Base-by-base conservation (phyloP, 2,329 filamentous ascomycete genomes). In the Claviceps humidiphila region DNA sequence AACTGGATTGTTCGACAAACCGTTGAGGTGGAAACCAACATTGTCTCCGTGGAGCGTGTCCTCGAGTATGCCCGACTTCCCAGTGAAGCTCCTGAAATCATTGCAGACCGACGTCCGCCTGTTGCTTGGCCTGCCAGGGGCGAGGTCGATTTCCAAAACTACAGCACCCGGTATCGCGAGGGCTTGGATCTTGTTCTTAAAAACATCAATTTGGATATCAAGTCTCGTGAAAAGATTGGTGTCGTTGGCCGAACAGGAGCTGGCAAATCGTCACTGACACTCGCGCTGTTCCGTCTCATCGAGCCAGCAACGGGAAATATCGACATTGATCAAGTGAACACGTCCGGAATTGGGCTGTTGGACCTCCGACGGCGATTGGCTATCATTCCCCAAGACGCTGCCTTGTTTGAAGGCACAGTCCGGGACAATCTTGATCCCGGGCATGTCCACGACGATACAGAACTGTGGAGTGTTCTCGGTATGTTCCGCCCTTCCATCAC, bases 21-120 rank as follows among this genome's bases (percentile, higher is more conserved):
- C 0, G 93, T 98, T 38, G 94, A 98, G 69, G 93, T 98, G n/a
- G 94, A 98, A 75, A 97, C 91, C n/a, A 98, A 98, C 69, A 98
- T 98, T 63, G 91, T 98, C 46, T 95, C 91, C 9, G 93, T 98
- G 40, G 93, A 98, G 76, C 86, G 93, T 63, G 90, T 98, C 47
- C 82, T 98, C 49, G 94, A 98, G 69, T 98, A 98, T 70, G 88
- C 91, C 53, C 78, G 80, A 49, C 77, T 98, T 57, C 90, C 91
- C 26, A 93, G 86, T 67, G 93, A 98, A 72, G 91, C 93, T 49
- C 89, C 90, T 7, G 93, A 98, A 66, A 88, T 97, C 58, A 86
- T 97, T 60, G 85, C 87, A 63, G 85, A 88, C 68, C 85, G 87
- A 65, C 78, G 91, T 48, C 91, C 93, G 42, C 83, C 89, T 9